phyloP scores from a whole-genome alignment of 768 basidiomycete genomes.

The Naganishia onofrii region DNA sequence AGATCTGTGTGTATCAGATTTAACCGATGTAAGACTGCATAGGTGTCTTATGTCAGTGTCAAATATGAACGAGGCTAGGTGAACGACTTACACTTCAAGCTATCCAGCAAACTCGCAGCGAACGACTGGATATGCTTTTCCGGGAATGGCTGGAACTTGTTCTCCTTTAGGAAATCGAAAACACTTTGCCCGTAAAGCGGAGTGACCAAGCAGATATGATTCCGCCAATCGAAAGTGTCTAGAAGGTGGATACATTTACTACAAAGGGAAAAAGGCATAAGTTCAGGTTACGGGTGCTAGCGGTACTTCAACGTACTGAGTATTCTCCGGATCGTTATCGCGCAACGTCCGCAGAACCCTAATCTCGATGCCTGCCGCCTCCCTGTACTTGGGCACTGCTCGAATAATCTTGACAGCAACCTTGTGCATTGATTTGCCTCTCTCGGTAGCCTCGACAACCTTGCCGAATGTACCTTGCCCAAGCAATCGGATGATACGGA shows the following conservation, averaged over 20 bases:
- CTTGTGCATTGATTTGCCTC: constrained; percentile 51
- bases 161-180: constrained; percentile 98
- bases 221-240: constrained; percentile 92
- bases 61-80: not conserved
- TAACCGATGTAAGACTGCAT: constrained; percentile 79
- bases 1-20: constrained; percentile 95
- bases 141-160: constrained; percentile 93
- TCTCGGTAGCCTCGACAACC: constrained; percentile 89
- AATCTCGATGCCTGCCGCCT: constrained; percentile 97
- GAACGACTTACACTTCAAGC: constrained; percentile 78
- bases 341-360: constrained; percentile 88
- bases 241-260: constrained; percentile 98
- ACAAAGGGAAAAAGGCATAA: constrained; percentile 22
- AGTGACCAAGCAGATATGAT: constrained; percentile 95
- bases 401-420: constrained; percentile 99
- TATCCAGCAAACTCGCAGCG: constrained; percentile 82
- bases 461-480: constrained; percentile 99
- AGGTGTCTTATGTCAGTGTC: constrained; percentile 13
- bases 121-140: constrained; percentile 95
- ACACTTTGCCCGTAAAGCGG: constrained; percentile 95
- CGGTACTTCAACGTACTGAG: constrained; percentile 67
- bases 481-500: constrained; percentile 83
- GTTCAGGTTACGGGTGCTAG: not conserved
- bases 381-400: constrained; percentile 96
- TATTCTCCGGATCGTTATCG: constrained; percentile 79